Conservation (phyloP, 345 rosid species). For the Acer saccharum region DNA sequence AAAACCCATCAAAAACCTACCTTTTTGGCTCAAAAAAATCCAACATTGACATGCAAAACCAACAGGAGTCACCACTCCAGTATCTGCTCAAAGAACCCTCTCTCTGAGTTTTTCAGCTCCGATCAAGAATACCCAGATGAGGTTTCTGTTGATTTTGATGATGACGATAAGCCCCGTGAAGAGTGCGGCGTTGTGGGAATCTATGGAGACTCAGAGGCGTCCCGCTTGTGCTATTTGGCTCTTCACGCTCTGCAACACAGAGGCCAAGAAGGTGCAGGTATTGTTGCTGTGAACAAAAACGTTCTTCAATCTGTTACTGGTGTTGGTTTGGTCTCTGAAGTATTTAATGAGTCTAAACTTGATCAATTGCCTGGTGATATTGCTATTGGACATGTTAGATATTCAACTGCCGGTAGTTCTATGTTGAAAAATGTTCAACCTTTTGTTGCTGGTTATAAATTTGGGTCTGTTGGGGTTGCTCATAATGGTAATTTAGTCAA, state of each 20-base stretch:
- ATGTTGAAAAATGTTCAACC: conserved; percentile 99
- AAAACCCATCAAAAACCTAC: conserved; percentile 52
- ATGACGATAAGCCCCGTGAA: conserved; percentile 84
- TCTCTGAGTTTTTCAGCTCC: conserved; percentile 27
- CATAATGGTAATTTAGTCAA: conserved; percentile 95
- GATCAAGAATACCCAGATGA: conserved; percentile 23
- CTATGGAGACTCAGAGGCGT: conserved; percentile 88
- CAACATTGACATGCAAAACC: conserved; percentile 21
- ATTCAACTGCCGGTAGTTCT: conserved; percentile 92
- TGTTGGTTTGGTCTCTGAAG: conserved; percentile 93
- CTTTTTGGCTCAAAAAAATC: conserved; percentile 14
- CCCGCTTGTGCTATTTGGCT: conserved; percentile 88
- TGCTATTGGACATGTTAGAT: conserved; percentile 92
- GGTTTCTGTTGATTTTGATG: conserved; percentile 9
- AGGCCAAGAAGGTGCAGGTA: conserved; percentile 99
- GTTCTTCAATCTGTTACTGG: conserved; percentile 89
- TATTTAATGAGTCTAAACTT: conserved; percentile 82
- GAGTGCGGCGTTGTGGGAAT: conserved; percentile 99
- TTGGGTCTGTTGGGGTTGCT: conserved; percentile 91
- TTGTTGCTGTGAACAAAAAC: conserved; percentile 71
- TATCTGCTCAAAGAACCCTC: conserved; percentile 47
- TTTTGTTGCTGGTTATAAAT: conserved; percentile 91
- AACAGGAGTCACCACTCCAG: conserved; percentile 19
- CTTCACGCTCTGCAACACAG: conserved; percentile 97
- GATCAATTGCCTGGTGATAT: conserved; percentile 81